Percentiles rank a stretch among this genome's conserved stretches.
Evolutionary conservation across 257 asterid genomes (phyloP).

Genomic region (Solanum gracilifrons): DNA sequence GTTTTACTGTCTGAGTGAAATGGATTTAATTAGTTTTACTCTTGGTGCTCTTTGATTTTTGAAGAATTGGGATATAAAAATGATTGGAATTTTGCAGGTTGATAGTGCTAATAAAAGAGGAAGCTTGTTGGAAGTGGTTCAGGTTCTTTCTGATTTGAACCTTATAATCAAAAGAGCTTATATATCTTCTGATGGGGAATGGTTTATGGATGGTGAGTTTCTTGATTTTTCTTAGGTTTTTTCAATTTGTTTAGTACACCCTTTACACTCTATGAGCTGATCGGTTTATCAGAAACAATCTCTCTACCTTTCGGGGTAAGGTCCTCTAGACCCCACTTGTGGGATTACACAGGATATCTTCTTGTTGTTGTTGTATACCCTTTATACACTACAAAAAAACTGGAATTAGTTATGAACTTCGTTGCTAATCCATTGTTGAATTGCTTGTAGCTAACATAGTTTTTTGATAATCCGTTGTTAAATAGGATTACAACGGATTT

Average conservation of each 20-base stretch:
- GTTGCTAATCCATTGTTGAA: neutral
- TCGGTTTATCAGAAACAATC: too few relatives aligned
- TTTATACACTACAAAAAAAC: neutral
- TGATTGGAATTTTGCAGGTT: constrained; percentile 35
- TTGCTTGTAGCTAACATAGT: neutral
- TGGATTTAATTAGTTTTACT: neutral
- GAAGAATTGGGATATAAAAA: neutral
- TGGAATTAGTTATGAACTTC: neutral
- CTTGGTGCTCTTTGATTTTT: too few relatives aligned
- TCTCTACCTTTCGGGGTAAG: neutral
- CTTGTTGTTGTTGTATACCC: neutral
- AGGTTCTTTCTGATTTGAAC: constrained; percentile 81
- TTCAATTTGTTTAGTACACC: neutral
- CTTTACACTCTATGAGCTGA: neutral
- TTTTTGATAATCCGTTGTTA: neutral
- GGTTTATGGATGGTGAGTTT: constrained; percentile 91
- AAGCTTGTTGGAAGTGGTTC: constrained; percentile 78
- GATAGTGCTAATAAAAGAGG: constrained; percentile 86
- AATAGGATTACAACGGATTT: neutral
- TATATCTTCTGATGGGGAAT: constrained; percentile 89
- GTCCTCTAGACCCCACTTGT: neutral
- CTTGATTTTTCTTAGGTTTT: neutral
- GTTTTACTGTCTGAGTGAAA: neutral
- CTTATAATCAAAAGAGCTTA: constrained; percentile 68
- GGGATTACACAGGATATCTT: neutral